Conservation (phyloP, 495 filamentous ascomycete species). For the Hypoxylon lenormandii region DNA sequence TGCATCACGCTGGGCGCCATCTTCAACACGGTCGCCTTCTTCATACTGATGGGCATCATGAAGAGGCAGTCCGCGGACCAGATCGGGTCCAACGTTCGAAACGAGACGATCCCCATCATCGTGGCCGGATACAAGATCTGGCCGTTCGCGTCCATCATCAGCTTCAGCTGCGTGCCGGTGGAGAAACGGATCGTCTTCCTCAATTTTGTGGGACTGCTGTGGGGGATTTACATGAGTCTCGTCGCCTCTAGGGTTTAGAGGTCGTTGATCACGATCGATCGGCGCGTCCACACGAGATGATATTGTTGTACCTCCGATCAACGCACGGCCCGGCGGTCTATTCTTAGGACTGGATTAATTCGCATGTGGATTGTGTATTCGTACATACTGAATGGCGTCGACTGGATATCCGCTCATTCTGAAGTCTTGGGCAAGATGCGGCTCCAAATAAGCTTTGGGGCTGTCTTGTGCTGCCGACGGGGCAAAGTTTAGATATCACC, state of each 20-base stretch:
- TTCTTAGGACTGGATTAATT: conserved; percentile 4
- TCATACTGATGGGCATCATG: conserved; percentile 51
- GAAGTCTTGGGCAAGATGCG: not conserved
- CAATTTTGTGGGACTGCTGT: conserved; percentile 52
- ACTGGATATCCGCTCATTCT: not conserved
- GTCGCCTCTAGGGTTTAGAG: conserved; percentile 50
- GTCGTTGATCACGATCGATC: conserved; percentile 40
- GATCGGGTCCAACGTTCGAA: conserved; percentile 43
- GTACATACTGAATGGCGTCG: not conserved
- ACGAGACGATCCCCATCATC: conserved; percentile 51
- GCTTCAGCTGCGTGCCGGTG: conserved; percentile 52
- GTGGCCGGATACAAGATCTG: conserved; percentile 54
- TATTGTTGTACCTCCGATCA: conserved; percentile 28
- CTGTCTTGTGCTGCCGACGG: not conserved
- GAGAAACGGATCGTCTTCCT: conserved; percentile 53
- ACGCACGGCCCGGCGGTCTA: conserved; percentile 11
- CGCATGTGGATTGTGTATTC: conserved; percentile 16
- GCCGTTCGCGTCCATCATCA: conserved; percentile 53
- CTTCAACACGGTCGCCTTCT: conserved; percentile 52
- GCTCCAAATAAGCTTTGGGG: not conserved
- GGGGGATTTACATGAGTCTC: conserved; percentile 55
- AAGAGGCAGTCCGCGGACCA: conserved; percentile 41
- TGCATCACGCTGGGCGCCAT: conserved; percentile 53
- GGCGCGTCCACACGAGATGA: conserved; percentile 27
- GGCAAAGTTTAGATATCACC: not conserved